Conservation (phyloP, 2,329 filamentous ascomycete species). For the Purpureocillium lavendulum region DNA sequence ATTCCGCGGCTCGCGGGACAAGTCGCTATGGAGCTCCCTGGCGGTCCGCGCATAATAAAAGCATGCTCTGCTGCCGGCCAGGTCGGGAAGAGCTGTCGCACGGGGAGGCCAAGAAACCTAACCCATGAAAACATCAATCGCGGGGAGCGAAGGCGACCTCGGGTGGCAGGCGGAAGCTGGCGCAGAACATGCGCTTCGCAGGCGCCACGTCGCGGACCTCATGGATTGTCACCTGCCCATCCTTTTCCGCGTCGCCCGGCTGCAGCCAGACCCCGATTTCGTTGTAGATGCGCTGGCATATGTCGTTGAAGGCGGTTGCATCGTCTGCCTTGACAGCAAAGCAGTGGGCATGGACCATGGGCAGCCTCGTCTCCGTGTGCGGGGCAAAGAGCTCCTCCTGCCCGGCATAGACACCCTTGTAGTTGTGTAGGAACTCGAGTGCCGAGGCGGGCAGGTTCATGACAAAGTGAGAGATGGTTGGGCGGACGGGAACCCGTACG, state of each 20-base stretch:
- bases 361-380: conserved; percentile 52
- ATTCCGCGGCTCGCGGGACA: neutral
- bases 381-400: conserved; percentile 58
- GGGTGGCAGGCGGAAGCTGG: conserved; percentile 75
- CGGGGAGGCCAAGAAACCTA: too few species aligned
- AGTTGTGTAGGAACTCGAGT: conserved; percentile 65
- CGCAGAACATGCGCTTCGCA: conserved; percentile 94
- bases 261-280: conserved; percentile 31
- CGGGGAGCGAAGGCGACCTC: conserved; percentile 67
- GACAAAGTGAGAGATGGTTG: conserved; percentile 82
- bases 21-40: too few species aligned
- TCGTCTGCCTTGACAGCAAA: conserved; percentile 79
- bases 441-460: conserved; percentile 96
- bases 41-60: too few species aligned
- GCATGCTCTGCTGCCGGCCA: too few species aligned
- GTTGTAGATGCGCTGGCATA: conserved; percentile 29
- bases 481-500: conserved; percentile 49
- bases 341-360: conserved; percentile 88
- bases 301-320: conserved; percentile 51
- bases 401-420: conserved; percentile 68
- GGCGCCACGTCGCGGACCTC: conserved; percentile 84
- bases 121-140: neutral
- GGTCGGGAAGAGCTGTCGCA: too few species aligned
- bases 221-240: conserved; percentile 46
- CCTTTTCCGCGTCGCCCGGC: conserved; percentile 35